Evolutionary conservation across 2,329 filamentous ascomycete genomes (phyloP).

Genomic region (Apiospora rasikravindrae): DNA sequence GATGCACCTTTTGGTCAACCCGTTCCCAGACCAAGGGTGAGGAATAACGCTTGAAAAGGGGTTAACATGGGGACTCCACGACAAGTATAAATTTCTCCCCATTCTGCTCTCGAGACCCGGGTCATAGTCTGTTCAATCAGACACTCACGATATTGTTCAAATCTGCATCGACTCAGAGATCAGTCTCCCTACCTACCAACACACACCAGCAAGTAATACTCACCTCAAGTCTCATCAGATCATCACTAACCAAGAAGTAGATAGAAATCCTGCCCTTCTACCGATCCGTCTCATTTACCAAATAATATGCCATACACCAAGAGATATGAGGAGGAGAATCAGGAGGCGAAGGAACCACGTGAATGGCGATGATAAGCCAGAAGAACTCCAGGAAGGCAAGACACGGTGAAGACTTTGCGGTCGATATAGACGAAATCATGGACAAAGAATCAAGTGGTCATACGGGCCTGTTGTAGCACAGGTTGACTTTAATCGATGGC

Average conservation of each 20-base stretch:
- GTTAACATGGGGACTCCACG: background rate
- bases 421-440: background rate
- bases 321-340: background rate
- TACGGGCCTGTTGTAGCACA: background rate
- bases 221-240: background rate
- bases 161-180: background rate
- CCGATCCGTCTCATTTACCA: background rate
- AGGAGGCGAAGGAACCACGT: background rate
- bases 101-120: background rate
- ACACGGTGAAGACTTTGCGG: background rate
- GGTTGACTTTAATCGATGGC: background rate
- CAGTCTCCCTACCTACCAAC: background rate
- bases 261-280: background rate
- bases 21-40: background rate
- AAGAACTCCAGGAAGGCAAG: background rate
- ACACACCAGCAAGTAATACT: background rate
- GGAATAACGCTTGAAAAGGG: background rate
- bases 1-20: background rate
- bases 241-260: background rate
- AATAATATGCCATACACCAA: background rate
- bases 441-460: background rate
- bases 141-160: background rate
- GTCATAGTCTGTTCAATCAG: background rate
- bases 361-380: background rate
- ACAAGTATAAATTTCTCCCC: background rate